Percentiles rank a stretch among this genome's conserved stretches.
phyloP scores from a whole-genome alignment of 208 protist genomes.

The Trypanosoma caninum region DNA sequence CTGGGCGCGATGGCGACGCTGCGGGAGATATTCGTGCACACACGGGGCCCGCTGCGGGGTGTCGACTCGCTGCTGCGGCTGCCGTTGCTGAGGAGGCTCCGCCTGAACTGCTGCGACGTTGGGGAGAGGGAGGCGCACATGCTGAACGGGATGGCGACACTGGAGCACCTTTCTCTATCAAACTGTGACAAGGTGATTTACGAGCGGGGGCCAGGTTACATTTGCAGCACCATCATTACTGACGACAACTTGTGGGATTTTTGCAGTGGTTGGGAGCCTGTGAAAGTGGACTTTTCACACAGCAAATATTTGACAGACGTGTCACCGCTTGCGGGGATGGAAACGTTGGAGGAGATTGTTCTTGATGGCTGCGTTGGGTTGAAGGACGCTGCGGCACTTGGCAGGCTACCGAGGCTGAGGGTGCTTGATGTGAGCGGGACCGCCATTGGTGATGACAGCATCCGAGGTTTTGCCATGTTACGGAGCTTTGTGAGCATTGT shows the following conservation, averaged over 20 bases:
- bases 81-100: neutral
- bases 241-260: neutral
- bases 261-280: neutral
- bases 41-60: neutral
- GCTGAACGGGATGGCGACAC: neutral
- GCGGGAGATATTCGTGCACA: neutral
- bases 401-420: constrained; percentile 14
- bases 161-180: neutral
- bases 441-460: constrained; percentile 6
- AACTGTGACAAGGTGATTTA: neutral
- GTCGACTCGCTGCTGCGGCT: neutral
- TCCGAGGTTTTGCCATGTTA: neutral
- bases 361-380: neutral
- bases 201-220: neutral
- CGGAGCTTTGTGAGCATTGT: neutral
- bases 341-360: neutral
- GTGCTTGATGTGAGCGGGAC: constrained; percentile 16
- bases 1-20: neutral
- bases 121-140: neutral
- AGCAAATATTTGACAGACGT: constrained; percentile 7
- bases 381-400: neutral
- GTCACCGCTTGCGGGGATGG: neutral
- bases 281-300: neutral
- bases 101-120: neutral
- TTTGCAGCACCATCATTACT: neutral